A percentile compares a stretch with the other conserved stretches of the same genome.
Evolutionary conservation across 495 filamentous ascomycete genomes (phyloP).

Genomic region (Aspergillus asperescens): DNA sequence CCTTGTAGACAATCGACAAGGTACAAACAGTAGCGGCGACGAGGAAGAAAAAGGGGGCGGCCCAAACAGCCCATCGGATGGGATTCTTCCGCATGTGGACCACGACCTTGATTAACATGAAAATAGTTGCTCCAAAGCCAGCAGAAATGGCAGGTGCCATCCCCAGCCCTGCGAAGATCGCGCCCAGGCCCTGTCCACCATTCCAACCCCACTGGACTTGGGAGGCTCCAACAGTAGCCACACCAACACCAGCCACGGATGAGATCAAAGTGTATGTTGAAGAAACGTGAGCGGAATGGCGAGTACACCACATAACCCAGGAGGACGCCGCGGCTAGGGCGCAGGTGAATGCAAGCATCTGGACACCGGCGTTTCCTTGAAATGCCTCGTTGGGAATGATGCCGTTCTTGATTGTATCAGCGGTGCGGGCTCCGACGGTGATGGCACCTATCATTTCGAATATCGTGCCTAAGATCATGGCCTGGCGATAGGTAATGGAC

Average conservation of each 20-base stretch:
- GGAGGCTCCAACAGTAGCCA: constrained; percentile 52
- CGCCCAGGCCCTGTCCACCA: constrained; percentile 51
- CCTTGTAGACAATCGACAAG: constrained; percentile 61
- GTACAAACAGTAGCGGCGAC: constrained; percentile 53
- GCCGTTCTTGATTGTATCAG: constrained; percentile 56
- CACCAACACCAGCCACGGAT: constrained; percentile 56
- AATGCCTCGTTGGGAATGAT: constrained; percentile 51
- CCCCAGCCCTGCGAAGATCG: constrained; percentile 56
- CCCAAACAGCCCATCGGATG: constrained; percentile 52
- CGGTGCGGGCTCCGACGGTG: constrained; percentile 54
- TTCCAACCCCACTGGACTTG: constrained; percentile 62
- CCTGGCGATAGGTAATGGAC: constrained; percentile 60
- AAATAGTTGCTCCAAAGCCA: constrained; percentile 52
- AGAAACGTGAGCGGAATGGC: constrained; percentile 56
- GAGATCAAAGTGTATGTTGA: constrained; percentile 62
- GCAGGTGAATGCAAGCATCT: constrained; percentile 57
- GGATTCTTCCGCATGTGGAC: constrained; percentile 56
- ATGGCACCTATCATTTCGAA: constrained; percentile 60
- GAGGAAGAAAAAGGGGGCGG: constrained; percentile 55
- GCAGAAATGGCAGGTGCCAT: constrained; percentile 57
- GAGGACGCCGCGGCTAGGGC: constrained; percentile 51
- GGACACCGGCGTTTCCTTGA: constrained; percentile 48
- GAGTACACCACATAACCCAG: constrained; percentile 60
- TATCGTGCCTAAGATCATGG: constrained; percentile 60
- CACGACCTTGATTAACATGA: constrained; percentile 55